Evolutionary conservation across 1,284 basidiomycete species (phyloP).

Genomic region (Malassezia cuniculi): DNA sequence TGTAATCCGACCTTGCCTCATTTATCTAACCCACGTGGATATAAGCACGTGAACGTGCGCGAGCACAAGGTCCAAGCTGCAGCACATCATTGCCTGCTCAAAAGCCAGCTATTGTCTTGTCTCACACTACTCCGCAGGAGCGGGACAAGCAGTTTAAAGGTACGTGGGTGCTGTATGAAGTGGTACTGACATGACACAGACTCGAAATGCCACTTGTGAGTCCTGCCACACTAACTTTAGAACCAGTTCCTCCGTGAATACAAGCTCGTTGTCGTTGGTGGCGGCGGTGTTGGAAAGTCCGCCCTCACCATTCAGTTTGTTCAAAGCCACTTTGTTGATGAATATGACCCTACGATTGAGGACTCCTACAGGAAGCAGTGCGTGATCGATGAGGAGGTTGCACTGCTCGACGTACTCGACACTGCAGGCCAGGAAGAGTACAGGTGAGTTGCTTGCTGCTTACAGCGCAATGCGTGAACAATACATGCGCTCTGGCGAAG

Average conservation of each 20-base stretch:
- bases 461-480: conserved; percentile 87
- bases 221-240: too few relatives aligned
- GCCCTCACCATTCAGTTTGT: conserved; percentile 97
- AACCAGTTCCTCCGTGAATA: conserved; percentile 52
- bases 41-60: too few relatives aligned
- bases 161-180: too few relatives aligned
- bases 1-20: too few relatives aligned
- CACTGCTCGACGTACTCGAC: conserved; percentile 90
- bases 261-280: conserved; percentile 72
- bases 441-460: conserved; percentile 54
- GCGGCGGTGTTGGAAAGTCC: conserved; percentile 93
- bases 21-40: too few relatives aligned
- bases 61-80: too few relatives aligned
- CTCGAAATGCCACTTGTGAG: too few relatives aligned
- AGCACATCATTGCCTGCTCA: too few relatives aligned
- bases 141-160: too few relatives aligned
- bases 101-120: too few relatives aligned
- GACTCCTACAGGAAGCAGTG: conserved; percentile 46
- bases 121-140: too few relatives aligned
- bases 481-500: conserved; percentile 94
- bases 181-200: too few relatives aligned
- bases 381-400: conserved; percentile 87
- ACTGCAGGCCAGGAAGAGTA: conserved; percentile 99
- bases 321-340: conserved; percentile 81
- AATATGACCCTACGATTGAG: conserved; percentile 96